These are phyloP conservation scores for Boletellus ananas DNA, from an alignment of 768 basidiomycete genomes.

Conservation along the genomic window DNA sequence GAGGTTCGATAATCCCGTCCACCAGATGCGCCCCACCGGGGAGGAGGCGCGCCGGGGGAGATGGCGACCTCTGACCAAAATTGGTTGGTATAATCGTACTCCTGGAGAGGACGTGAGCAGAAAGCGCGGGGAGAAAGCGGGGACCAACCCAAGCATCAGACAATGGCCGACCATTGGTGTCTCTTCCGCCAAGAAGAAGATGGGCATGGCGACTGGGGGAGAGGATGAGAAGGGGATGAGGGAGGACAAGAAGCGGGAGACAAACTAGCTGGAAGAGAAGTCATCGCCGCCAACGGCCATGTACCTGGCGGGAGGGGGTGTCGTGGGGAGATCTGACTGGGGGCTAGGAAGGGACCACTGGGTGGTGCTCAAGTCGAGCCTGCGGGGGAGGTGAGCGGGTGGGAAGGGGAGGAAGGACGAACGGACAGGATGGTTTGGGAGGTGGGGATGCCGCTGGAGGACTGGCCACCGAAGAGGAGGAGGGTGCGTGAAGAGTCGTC, in stretches of 20 bases:
- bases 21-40: slow-evolving; percentile 70
- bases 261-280: slow-evolving; percentile 80
- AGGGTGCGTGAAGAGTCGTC: slow-evolving; percentile 47
- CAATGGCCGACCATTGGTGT: slow-evolving; percentile 47
- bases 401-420: neutral
- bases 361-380: slow-evolving; percentile 59
- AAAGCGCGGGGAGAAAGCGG: neutral
- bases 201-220: slow-evolving; percentile 63
- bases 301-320: slow-evolving; percentile 58
- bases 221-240: slow-evolving; percentile 11
- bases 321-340: slow-evolving; percentile 43
- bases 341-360: slow-evolving; percentile 58
- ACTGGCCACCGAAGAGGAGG: slow-evolving; percentile 75
- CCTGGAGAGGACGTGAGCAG: slow-evolving; percentile 40
- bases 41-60: slow-evolving; percentile 50
- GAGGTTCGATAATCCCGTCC: slow-evolving; percentile 61
- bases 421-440: slow-evolving; percentile 67
- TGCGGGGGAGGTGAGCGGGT: slow-evolving; percentile 23
- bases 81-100: slow-evolving; percentile 70
- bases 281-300: slow-evolving; percentile 63
- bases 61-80: slow-evolving; percentile 69
- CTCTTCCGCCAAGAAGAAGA: slow-evolving; percentile 70
- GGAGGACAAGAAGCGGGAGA: slow-evolving; percentile 17
- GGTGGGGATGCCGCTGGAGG: slow-evolving; percentile 57
- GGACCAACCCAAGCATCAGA: slow-evolving; percentile 70